Conservation (phyloP, 768 basidiomycete species). For the Suillus plorans region DNA sequence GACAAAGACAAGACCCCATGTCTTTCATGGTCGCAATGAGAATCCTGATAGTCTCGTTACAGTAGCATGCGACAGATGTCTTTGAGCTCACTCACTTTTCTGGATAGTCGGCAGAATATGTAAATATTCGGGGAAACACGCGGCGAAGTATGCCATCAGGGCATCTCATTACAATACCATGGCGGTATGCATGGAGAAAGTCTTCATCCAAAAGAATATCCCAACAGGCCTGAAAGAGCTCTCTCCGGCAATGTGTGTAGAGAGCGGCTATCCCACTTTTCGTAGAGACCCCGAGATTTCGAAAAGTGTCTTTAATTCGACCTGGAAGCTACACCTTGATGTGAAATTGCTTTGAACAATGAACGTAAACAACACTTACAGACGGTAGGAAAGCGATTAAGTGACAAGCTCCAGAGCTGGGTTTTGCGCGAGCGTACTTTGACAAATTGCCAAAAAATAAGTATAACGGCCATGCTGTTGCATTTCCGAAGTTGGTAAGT, state of each 20-base stretch:
- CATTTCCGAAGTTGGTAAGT: background rate
- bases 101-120: slow-evolving; percentile 18
- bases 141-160: slow-evolving; percentile 13
- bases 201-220: slow-evolving; percentile 12
- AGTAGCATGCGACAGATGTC: no score
- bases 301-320: background rate
- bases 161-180: slow-evolving; percentile 17
- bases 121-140: slow-evolving; percentile 18
- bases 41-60: slow-evolving; percentile 10
- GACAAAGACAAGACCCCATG: slow-evolving; percentile 31
- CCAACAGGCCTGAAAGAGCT: slow-evolving; percentile 16
- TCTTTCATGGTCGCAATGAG: slow-evolving; percentile 28
- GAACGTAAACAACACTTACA: background rate
- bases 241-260: slow-evolving; percentile 13
- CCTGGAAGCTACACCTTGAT: background rate
- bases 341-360: no score
- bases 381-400: slow-evolving; percentile 14
- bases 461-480: slow-evolving; percentile 19
- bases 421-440: slow-evolving; percentile 15
- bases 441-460: slow-evolving; percentile 18
- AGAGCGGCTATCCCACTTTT: background rate
- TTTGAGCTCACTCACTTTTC: slow-evolving; percentile 15
- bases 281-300: background rate
- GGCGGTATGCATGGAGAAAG: slow-evolving; percentile 13
- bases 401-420: slow-evolving; percentile 12